phyloP scores from a whole-genome alignment of 2,329 filamentous ascomycete genomes.

The Thyridium curvatum region DNA sequence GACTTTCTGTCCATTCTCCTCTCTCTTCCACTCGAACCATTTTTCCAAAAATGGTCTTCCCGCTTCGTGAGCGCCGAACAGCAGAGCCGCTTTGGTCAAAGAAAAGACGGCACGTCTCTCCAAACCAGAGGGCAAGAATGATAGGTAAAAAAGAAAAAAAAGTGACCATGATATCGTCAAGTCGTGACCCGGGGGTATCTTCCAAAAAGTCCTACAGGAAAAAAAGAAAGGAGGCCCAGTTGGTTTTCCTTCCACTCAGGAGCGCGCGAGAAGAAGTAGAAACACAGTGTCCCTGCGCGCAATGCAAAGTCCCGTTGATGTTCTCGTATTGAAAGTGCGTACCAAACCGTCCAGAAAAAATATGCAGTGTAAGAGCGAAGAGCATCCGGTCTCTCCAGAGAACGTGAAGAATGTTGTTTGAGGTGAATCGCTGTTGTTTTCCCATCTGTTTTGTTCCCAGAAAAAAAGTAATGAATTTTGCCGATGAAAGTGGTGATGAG shows the following conservation, averaged over 20 bases:
- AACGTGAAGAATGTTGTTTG: conserved; percentile 5
- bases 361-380: conserved; percentile 1
- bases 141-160: conserved; percentile 3
- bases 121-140: no score
- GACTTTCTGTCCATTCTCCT: no score
- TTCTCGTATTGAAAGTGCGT: conserved; percentile 2
- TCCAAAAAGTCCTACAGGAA: conserved; percentile 10
- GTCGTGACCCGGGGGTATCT: conserved; percentile 13
- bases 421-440: conserved; percentile 8
- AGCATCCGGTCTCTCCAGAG: conserved; percentile 2
- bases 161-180: conserved; percentile 11
- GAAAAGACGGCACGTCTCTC: no score
- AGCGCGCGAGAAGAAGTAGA: conserved; percentile 3
- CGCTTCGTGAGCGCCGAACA: no score
- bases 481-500: conserved; percentile 17
- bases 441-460: conserved; percentile 14
- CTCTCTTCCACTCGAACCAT: no score
- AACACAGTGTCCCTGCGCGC: conserved; percentile 2
- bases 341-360: conserved; percentile 1
- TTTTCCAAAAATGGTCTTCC: no score
- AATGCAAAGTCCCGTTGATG: conserved; percentile 4
- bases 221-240: not conserved
- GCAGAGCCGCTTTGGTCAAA: no score
- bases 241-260: conserved; percentile 3
- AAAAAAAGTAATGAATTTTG: conserved; percentile 16